A percentile compares a stretch with the other conserved stretches of the same genome.
These are phyloP conservation scores for Mycena sp. DNA, from an alignment of 1,284 basidiomycete genomes.

Conservation along the genomic window DNA sequence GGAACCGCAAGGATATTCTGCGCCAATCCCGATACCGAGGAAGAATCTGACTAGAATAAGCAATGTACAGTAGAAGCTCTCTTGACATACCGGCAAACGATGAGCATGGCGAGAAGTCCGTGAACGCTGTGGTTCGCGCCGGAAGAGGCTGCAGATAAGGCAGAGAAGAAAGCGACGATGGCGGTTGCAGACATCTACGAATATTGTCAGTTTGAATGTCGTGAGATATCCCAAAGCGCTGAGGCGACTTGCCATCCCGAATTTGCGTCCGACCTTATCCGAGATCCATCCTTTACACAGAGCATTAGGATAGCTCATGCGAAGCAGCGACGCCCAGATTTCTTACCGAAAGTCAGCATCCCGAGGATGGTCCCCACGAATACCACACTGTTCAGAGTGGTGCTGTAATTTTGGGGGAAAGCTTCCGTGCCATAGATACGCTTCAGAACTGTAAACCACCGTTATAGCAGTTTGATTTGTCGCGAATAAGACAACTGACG, in stretches of 20 bases:
- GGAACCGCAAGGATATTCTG: conserved; percentile 91
- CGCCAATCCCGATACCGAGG: conserved; percentile 86
- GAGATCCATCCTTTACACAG: conserved; percentile 67
- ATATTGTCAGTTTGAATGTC: conserved; percentile 9
- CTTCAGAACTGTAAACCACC: conserved; percentile 59
- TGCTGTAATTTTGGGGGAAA: conserved; percentile 65
- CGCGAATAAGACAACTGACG: conserved; percentile 48
- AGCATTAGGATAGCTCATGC: not conserved
- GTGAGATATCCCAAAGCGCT: not conserved
- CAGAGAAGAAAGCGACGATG: conserved; percentile 84
- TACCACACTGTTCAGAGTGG: conserved; percentile 69
- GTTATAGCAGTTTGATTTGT: not conserved
- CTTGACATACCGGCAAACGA: conserved; percentile 73
- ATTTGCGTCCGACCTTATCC: conserved; percentile 89
- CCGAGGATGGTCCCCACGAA: conserved; percentile 91
- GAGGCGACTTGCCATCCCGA: conserved; percentile 74
- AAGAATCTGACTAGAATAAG: conserved; percentile 62
- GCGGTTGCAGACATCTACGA: conserved; percentile 76
- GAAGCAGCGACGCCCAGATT: too few species aligned
- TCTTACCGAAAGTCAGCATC: conserved; percentile 73
- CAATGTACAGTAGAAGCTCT: not conserved
- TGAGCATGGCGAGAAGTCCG: conserved; percentile 82
- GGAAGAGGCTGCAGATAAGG: conserved; percentile 83
- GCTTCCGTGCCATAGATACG: conserved; percentile 68
- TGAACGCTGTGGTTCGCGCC: conserved; percentile 78